These are phyloP conservation scores for Aspergillus nomiae DNA, from an alignment of 2,329 filamentous ascomycete genomes.

Conservation along the genomic window DNA sequence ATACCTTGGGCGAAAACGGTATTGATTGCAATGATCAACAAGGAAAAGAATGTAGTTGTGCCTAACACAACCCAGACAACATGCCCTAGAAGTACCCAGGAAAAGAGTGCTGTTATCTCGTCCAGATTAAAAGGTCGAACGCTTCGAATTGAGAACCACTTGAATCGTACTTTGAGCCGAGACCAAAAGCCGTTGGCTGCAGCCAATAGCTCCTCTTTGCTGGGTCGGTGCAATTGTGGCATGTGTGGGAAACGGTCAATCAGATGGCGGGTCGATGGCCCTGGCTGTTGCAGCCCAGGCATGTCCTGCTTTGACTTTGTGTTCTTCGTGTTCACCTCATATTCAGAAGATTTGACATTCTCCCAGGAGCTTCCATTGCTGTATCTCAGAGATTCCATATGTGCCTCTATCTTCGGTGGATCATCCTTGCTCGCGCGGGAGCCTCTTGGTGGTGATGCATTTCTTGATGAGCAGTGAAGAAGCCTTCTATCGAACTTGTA, in stretches of 20 bases:
- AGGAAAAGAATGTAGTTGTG: constrained; percentile 94
- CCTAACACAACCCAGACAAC: constrained; percentile 94
- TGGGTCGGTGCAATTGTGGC: constrained; percentile 77
- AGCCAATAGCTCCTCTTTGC: constrained; percentile 87
- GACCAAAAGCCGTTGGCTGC: constrained; percentile 94
- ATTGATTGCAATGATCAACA: constrained; percentile 88
- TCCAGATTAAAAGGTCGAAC: constrained; percentile 93
- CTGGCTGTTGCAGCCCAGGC: constrained; percentile 17
- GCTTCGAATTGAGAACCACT: constrained; percentile 96
- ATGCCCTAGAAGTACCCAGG: constrained; percentile 93
- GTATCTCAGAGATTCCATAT: constrained; percentile 17
- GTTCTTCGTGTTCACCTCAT: constrained; percentile 14
- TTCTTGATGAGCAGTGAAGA: constrained; percentile 18
- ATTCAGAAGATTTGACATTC: constrained; percentile 9
- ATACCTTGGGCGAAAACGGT: constrained; percentile 91
- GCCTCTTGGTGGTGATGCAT: constrained; percentile 33
- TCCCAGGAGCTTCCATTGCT: constrained; percentile 18
- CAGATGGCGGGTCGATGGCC: constrained; percentile 43
- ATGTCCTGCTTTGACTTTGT: constrained; percentile 29
- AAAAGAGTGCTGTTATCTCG: constrained; percentile 93
- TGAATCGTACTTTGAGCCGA: constrained; percentile 85
- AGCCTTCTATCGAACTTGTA: constrained; percentile 22
- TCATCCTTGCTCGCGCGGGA: constrained; percentile 33
- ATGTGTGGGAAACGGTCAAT: constrained; percentile 68
- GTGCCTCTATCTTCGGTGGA: constrained; percentile 15